Evolutionary conservation across 495 filamentous ascomycete species (phyloP), one percentile per base, ranked within the genome.

Genomic region (Penicillium coffeae): DNA sequence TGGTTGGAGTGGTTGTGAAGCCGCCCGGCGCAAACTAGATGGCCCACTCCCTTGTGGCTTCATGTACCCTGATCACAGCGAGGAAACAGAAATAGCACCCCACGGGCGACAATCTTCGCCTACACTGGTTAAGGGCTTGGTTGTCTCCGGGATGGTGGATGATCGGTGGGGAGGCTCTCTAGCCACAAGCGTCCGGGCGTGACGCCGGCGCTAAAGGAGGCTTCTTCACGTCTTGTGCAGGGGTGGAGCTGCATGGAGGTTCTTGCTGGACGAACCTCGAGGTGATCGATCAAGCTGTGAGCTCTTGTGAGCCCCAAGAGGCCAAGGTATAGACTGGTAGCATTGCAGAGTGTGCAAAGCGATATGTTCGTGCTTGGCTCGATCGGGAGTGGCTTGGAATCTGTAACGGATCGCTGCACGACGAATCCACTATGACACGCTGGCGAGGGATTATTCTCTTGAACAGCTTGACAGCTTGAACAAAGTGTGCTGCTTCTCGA

Each of bases 171-270:
- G n/a, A 19, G 38, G 19, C 7, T 19, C 15, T 39, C 18, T 40
- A 19, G 38, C 38, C 10, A 20, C 14, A 40, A 7, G 2, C 8
- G 18, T 20, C 14, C 18, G 47, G 50, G 55, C 55, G 55, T 42
- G 46, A 58, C 55, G 55, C 55, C 43, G 47, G 54, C 50, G 54
- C 34, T 50, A 54, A 47, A 22, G 16, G n/a, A 21, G 20, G 41
- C 38, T 45, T 45, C 42, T 5, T 35, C 21, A 40, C 21, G 19
- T n/a, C n/a, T n/a, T n/a, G 18, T 45, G 41, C 48, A 51, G 48
- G 33, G 21, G 38, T 40, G 38, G 38, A 40, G 38, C 38, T 3
- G 13, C 15, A 10, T 20, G 18, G 21, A 40, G 35, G 35, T 14
- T 14, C 15, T 20, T 12, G 8, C 16, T 20, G 8, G n/a, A 40